Evolutionary conservation across 2,329 filamentous ascomycete genomes (phyloP), one percentile per base, ranked within the genome.

Genomic region (Celoporthe dispersa): DNA sequence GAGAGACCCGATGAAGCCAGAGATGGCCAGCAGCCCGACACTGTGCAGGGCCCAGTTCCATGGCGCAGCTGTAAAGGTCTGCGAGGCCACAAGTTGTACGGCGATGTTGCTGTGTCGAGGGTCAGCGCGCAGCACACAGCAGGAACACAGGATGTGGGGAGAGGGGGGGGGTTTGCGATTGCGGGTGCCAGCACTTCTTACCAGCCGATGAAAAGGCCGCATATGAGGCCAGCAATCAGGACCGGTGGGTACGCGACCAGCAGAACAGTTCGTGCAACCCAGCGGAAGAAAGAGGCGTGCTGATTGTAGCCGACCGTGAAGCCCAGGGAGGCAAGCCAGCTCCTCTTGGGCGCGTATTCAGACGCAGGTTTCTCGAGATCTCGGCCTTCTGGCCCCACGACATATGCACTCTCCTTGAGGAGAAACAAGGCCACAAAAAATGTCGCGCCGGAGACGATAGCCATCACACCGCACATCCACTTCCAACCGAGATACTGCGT

Each of bases 401-500:
- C 64, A 12, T 66, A 57, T 9, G 64, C 64, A 41, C 35, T 66
- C 64, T 66, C 64, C 28, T 66, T 66, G 51, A 66, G n/a, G 64
- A 66, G n/a, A 11, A 66, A 44, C 22, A 66, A 39, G 14, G 64
- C 51, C n/a, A 57, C 64, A 22, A 66, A 4, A 4, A 66, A 66
- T 6, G 64, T 57, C 3, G 35, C 51, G n/a, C 48, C 51, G 2
- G 64, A 66, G 8, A 41, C 33, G 16, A 66, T 66, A 33, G 64
- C 64, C 64, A 66, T 57, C 4, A 66, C 64, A 22, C 64, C 51
- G 37, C 64, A 66, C 25, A 59, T 66, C 64, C 64, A 66, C 33
- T 59, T 66, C 64, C 64, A 66, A 2, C 64, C 64, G 31, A 66
- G 48, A 7, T 66, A 66, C n/a, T 66, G 48, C n/a, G 64, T 66